phyloP scores from a whole-genome alignment of 2,329 filamentous ascomycete genomes.

The Fusarium sarcochroum region DNA sequence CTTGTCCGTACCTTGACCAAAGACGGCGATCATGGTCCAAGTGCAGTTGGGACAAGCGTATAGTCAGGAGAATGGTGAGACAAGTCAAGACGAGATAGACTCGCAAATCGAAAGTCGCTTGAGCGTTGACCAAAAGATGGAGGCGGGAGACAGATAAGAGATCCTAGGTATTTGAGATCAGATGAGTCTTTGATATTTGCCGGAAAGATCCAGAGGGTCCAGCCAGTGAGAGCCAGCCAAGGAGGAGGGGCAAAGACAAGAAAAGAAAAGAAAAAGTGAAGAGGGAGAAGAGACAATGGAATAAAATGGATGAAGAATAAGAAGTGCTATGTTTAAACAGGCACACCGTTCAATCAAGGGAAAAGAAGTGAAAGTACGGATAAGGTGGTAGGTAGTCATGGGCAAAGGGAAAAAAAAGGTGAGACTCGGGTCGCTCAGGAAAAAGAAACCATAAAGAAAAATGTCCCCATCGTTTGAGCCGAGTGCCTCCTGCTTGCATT shows the following conservation, averaged over 20 bases:
- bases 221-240: conserved; percentile 39
- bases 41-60: not conserved
- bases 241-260: conserved; percentile 30
- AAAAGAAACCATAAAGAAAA: conserved; percentile 21
- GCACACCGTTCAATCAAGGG: not conserved
- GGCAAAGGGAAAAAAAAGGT: conserved; percentile 4
- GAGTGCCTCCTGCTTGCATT: conserved; percentile 15
- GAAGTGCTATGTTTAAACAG: not conserved
- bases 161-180: conserved; percentile 27
- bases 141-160: conserved; percentile 12
- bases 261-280: conserved; percentile 5
- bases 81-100: not conserved
- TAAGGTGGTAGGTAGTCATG: not conserved
- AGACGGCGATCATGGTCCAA: conserved; percentile 29
- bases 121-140: not conserved
- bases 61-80: conserved; percentile 6
- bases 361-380: not conserved
- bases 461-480: conserved; percentile 19
- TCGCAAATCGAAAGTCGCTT: not conserved
- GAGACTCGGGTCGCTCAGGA: conserved; percentile 22
- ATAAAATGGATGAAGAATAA: conserved; percentile 3
- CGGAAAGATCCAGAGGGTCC: conserved; percentile 26
- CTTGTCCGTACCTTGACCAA: conserved; percentile 29
- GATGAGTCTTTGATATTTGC: conserved; percentile 43
- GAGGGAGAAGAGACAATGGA: not conserved